A percentile compares a stretch with the other conserved stretches of the same genome.
phyloP scores from a whole-genome alignment of 192 early-diverging fungal genomes.

The Helicostylum pulchrum region DNA sequence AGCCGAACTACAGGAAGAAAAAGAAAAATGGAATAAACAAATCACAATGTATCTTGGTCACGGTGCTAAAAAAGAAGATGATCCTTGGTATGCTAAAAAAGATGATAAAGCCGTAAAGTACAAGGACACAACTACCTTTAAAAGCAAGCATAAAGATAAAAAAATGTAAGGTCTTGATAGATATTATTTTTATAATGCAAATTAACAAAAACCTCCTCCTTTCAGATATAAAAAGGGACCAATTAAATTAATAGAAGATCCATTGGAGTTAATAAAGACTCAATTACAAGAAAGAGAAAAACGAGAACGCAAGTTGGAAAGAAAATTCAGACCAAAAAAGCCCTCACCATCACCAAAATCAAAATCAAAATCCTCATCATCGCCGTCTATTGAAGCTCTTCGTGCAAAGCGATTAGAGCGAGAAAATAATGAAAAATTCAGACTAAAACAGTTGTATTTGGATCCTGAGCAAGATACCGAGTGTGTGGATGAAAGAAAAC shows the following conservation, averaged over 20 bases:
- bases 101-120: conserved; percentile 19
- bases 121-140: conserved; percentile 8
- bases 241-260: conserved; percentile 39
- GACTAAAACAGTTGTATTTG: conserved; percentile 10
- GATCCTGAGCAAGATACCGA: background rate
- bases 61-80: conserved; percentile 29
- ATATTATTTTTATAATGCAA: no score
- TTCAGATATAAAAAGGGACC: conserved; percentile 9
- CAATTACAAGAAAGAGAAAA: conserved; percentile 18
- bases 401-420: conserved; percentile 43
- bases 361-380: conserved; percentile 6
- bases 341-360: conserved; percentile 21
- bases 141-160: conserved; percentile 7
- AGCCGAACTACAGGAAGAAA: conserved; percentile 50
- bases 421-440: conserved; percentile 39
- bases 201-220: background rate
- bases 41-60: conserved; percentile 68
- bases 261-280: conserved; percentile 30
- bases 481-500: background rate
- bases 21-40: conserved; percentile 53
- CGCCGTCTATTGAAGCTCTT: conserved; percentile 39
- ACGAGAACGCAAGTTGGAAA: conserved; percentile 1
- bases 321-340: background rate
- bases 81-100: conserved; percentile 32
- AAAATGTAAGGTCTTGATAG: conserved; percentile 29